Evolutionary conservation across 2,329 filamentous ascomycete genomes (phyloP).

Genomic region (Monosporascus sp.): DNA sequence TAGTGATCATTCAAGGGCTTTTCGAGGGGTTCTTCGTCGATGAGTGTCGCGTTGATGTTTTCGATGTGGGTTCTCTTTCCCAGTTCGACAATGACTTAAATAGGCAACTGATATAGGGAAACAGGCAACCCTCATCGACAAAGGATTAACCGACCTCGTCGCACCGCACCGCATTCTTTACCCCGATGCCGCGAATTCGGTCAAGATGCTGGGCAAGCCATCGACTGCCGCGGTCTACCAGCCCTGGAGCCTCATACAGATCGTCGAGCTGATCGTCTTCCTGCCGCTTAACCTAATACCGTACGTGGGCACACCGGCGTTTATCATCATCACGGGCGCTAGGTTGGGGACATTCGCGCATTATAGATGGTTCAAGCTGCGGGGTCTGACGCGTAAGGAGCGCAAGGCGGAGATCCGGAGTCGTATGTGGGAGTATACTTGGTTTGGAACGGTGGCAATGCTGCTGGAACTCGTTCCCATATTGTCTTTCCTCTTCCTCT

Average conservation of each 20-base stretch:
- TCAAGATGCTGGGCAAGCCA: constrained; percentile 78
- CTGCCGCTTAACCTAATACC: constrained; percentile 86
- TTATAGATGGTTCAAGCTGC: constrained; percentile 82
- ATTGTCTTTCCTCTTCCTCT: constrained; percentile 87
- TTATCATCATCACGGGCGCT: constrained; percentile 82
- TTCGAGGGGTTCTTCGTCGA: constrained; percentile 82
- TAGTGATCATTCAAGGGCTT: constrained; percentile 63
- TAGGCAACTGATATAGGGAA: constrained; percentile 13
- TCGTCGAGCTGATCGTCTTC: constrained; percentile 73
- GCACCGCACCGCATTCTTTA: constrained; percentile 60
- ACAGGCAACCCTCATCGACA: constrained; percentile 69
- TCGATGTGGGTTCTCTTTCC: constrained; percentile 57
- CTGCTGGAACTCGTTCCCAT: constrained; percentile 82
- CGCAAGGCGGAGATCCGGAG: constrained; percentile 63
- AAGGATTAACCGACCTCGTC: constrained; percentile 65
- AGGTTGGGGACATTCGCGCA: constrained; percentile 84
- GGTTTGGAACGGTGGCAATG: constrained; percentile 86
- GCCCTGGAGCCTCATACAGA: constrained; percentile 88
- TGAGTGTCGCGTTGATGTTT: constrained; percentile 72
- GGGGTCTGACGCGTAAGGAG: constrained; percentile 68
- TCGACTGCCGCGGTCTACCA: constrained; percentile 72
- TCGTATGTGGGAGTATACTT: constrained; percentile 77
- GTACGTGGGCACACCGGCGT: constrained; percentile 74
- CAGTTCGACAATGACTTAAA: not conserved
- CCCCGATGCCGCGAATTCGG: constrained; percentile 63